Percentiles rank a stretch among this genome's conserved stretches.
Conservation (phyloP, 2,329 filamentous ascomycete species). For the Alternaria sp. region DNA sequence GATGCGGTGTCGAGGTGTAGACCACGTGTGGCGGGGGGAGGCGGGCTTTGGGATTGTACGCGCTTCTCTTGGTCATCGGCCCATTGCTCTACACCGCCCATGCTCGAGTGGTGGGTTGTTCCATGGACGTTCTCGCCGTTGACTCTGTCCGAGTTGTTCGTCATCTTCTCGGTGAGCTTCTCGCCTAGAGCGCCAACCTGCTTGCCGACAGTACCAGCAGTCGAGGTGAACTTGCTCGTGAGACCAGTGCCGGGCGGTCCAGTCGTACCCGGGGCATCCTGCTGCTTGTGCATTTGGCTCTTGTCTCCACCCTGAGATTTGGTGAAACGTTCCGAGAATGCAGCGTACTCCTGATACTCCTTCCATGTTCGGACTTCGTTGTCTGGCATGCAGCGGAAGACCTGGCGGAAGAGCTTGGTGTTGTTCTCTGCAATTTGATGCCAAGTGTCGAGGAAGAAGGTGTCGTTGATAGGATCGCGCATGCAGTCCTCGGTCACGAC, state of each 20-base stretch:
- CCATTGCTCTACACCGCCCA: constrained; percentile 48
- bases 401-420: constrained; percentile 88
- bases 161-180: constrained; percentile 40
- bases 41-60: constrained; percentile 18
- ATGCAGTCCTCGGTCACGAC: constrained; percentile 89
- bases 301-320: constrained; percentile 64
- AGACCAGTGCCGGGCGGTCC: constrained; percentile 55
- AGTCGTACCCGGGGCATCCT: constrained; percentile 56
- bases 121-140: constrained; percentile 12
- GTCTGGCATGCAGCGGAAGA: constrained; percentile 97
- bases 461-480: constrained; percentile 81
- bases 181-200: constrained; percentile 36
- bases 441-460: constrained; percentile 90
- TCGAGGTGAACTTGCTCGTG: constrained; percentile 30
- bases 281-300: constrained; percentile 59
- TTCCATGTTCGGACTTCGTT: constrained; percentile 93
- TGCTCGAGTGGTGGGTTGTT: constrained; percentile 17
- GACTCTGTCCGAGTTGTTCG: constrained; percentile 23
- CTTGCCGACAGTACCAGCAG: constrained; percentile 31
- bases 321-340: constrained; percentile 79
- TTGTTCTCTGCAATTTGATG: constrained; percentile 88
- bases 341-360: constrained; percentile 84
- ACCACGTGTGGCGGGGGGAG: constrained; percentile 2
- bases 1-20: constrained; percentile 30
- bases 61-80: constrained; percentile 48